These are phyloP conservation scores for Russula abietina DNA, from an alignment of 768 basidiomycete species.

Conservation along the genomic window DNA sequence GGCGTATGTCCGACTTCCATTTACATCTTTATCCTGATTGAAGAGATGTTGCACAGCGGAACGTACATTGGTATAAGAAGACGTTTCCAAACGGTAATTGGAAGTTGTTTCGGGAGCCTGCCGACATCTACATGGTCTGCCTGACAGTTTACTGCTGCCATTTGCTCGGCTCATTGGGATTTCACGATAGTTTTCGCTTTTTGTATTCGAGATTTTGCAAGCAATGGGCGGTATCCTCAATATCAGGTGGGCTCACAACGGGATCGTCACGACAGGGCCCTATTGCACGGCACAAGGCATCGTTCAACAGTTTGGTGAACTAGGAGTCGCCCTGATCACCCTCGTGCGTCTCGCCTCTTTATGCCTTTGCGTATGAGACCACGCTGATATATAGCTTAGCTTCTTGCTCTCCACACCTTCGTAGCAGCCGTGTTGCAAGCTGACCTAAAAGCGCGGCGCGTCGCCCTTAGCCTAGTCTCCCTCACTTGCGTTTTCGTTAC, in stretches of 20 bases:
- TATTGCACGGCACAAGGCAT: slow-evolving; percentile 38
- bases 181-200: slow-evolving; percentile 27
- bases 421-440: slow-evolving; percentile 35
- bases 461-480: slow-evolving; percentile 25
- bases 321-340: slow-evolving; percentile 36
- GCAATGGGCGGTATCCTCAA: slow-evolving; percentile 36
- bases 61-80: slow-evolving; percentile 8
- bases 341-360: slow-evolving; percentile 30
- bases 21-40: neutral
- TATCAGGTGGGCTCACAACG: slow-evolving; percentile 31
- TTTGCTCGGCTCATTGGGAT: slow-evolving; percentile 9
- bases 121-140: too few relatives aligned
- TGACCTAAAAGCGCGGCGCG: slow-evolving; percentile 27
- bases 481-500: slow-evolving; percentile 22
- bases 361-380: too few relatives aligned
- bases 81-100: neutral
- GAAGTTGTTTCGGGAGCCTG: too few relatives aligned
- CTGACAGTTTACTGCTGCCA: neutral
- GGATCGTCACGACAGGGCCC: slow-evolving; percentile 31
- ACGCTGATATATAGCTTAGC: slow-evolving; percentile 27
- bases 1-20: slow-evolving; percentile 1
- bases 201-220: slow-evolving; percentile 35
- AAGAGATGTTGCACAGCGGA: slow-evolving; percentile 10
- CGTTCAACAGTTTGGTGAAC: slow-evolving; percentile 38
- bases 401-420: slow-evolving; percentile 39